Percentiles rank a stretch among this genome's conserved stretches.
Evolutionary conservation across 164 flowering plant species (phyloP).

Genomic region (Piper betle): DNA sequence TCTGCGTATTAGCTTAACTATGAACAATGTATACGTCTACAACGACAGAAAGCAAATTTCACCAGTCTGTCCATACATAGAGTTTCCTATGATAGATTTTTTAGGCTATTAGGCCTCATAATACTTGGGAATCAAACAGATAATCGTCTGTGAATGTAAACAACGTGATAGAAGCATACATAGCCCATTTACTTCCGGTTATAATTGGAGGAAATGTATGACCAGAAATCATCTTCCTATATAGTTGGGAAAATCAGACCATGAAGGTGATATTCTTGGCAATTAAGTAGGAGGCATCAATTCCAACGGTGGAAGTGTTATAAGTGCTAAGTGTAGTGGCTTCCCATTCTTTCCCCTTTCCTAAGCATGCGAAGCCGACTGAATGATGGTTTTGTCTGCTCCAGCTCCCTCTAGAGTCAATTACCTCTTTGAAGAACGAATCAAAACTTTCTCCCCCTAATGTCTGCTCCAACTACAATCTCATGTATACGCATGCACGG

Average conservation of each 20-base stretch:
- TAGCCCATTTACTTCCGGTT: not conserved
- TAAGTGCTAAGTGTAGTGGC: slow-evolving; percentile 46
- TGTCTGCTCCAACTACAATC: too few species aligned
- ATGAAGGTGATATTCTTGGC: slow-evolving; percentile 52
- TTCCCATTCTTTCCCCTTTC: slow-evolving; percentile 21
- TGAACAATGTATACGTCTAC: too few species aligned
- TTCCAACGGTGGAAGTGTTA: slow-evolving; percentile 42
- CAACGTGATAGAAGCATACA: too few species aligned
- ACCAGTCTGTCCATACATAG: too few species aligned
- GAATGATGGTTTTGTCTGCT: slow-evolving; percentile 31
- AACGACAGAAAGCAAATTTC: too few species aligned
- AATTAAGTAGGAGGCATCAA: slow-evolving; percentile 38
- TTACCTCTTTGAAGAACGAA: slow-evolving; percentile 36
- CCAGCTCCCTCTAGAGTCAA: slow-evolving; percentile 40
- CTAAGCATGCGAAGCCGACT: slow-evolving; percentile 50
- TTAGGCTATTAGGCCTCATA: too few species aligned
- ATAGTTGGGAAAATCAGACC: slow-evolving; percentile 17
- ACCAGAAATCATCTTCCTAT: not conserved
- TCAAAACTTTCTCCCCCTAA: slow-evolving; percentile 52
- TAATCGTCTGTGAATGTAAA: too few species aligned
- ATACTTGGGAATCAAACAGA: too few species aligned
- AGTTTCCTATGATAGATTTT: too few species aligned
- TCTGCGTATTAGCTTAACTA: too few species aligned
- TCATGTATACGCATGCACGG: too few species aligned
- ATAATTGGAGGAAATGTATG: not conserved